A percentile compares a stretch with the other conserved stretches of the same genome.
Evolutionary conservation across 139 green algal genomes (phyloP).

Genomic region (Micractinium sp.): DNA sequence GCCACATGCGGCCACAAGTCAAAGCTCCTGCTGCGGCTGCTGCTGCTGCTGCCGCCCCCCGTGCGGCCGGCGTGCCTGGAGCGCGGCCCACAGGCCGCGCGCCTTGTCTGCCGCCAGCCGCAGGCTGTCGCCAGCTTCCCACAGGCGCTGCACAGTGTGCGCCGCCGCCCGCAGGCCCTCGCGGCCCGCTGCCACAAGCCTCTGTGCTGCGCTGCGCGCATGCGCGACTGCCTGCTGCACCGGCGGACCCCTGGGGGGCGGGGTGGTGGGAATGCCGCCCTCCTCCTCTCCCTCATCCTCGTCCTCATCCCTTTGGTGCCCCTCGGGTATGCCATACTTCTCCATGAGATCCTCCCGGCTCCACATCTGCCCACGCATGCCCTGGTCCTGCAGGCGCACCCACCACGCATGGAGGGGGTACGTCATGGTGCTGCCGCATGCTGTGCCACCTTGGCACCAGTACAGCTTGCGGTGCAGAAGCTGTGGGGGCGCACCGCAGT

Average conservation of each 20-base stretch:
- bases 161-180: background rate
- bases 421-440: no score
- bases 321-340: conserved; percentile 42
- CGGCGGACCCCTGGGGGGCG: background rate
- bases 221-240: background rate
- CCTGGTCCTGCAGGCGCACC: conserved; percentile 42
- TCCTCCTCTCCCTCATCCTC: background rate
- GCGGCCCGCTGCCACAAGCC: background rate
- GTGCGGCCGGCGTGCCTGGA: background rate
- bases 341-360: conserved; percentile 64
- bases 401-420: no score
- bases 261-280: background rate
- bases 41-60: background rate
- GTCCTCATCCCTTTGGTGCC: conserved; percentile 3
- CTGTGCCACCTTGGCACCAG: no score
- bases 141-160: no score
- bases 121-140: background rate
- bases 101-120: background rate
- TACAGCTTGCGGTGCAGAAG: no score
- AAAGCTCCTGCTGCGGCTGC: background rate
- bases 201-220: background rate
- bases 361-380: conserved; percentile 73
- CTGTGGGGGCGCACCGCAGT: no score
- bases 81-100: background rate
- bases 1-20: background rate